These are phyloP conservation scores for Penicillium freii DNA, from an alignment of 2,329 filamentous ascomycete species.

Conservation along the genomic window DNA sequence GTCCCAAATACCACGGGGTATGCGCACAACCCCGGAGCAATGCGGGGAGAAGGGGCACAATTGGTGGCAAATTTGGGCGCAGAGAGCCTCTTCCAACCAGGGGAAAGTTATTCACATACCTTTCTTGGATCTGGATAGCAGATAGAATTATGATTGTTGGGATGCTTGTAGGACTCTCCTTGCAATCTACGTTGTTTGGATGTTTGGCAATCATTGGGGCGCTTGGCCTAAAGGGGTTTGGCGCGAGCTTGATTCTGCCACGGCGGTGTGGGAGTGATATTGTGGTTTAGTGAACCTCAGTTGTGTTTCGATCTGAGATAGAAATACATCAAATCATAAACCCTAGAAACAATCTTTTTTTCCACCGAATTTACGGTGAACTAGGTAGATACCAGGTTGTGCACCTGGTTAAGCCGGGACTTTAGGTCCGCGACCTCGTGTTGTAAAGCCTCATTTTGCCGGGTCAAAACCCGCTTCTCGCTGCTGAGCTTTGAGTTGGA, in stretches of 20 bases:
- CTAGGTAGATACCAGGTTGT: no score
- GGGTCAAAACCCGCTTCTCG: no score
- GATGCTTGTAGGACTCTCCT: not conserved
- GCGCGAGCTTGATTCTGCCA: slow-evolving; percentile 2
- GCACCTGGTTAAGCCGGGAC: no score
- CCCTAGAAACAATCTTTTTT: no score
- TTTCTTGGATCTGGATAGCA: slow-evolving; percentile 7
- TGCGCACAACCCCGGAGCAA: slow-evolving; percentile 19
- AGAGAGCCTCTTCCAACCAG: no score
- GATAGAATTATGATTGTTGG: not conserved
- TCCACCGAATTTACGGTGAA: no score
- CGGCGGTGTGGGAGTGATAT: not conserved
- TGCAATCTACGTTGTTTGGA: slow-evolving; percentile 8
- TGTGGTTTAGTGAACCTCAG: not conserved
- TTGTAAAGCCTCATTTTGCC: no score
- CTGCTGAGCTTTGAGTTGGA: no score
- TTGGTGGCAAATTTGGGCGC: slow-evolving; percentile 10
- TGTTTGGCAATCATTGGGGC: slow-evolving; percentile 7
- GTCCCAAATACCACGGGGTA: slow-evolving; percentile 10
- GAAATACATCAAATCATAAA: not conserved
- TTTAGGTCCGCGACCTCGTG: no score
- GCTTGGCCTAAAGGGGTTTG: slow-evolving; percentile 7
- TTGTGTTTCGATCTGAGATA: not conserved
- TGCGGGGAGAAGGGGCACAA: slow-evolving; percentile 15
- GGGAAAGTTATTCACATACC: not conserved